Base-by-base conservation (phyloP, 345 rosid species). In the Eucalyptus urophylla region DNA sequence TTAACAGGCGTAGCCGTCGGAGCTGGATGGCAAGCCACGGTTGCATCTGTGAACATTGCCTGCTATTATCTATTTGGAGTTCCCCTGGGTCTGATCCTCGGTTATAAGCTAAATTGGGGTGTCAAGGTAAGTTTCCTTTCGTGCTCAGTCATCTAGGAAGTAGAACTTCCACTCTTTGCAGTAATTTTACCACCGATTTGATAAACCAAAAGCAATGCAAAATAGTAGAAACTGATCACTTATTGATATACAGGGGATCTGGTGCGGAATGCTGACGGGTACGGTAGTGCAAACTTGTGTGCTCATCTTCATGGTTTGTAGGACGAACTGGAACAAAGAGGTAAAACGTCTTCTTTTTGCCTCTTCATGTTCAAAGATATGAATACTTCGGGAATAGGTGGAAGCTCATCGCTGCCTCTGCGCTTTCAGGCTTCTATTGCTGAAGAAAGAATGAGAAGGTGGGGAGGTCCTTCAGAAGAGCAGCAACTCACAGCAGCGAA, bases 251-350 rank as follows among this genome's bases (percentile, higher is more conserved):
- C 92, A 97, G 98, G 98, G 98, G 14, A 94, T 96, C 40, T 96
- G 98, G 98, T 88, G 50, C 10, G 97, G 98, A 37, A 96, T 96
- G 99, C 47, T 96, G 40, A 67, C 88, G 3, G 99, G 99, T 51
- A 95, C 95, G 2, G 88, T 91, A 69, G 87, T 93, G 25, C 99
- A 96, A 87, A 94, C 96, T 10, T 69, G 87, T 69, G 92, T 94
- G 7, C 93, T 96, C 4, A 91, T 93, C 22, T 90, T 90, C 88
- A 96, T 96, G 95, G 89, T 95, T n/a, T 95, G 91, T 87, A 96
- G 86, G 90, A 94, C 97, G 43, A 94, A 95, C 56, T 96, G 98
- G 98, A 92, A 80, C 88, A 92, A 72, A 89, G 99, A 96, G 94
- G 98, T 93, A 60, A 81, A 87, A 29, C 19, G 6, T 24, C 17